Evolutionary conservation across 306 rosid genomes (phyloP).

Genomic region (Lathyrus tuberosus): DNA sequence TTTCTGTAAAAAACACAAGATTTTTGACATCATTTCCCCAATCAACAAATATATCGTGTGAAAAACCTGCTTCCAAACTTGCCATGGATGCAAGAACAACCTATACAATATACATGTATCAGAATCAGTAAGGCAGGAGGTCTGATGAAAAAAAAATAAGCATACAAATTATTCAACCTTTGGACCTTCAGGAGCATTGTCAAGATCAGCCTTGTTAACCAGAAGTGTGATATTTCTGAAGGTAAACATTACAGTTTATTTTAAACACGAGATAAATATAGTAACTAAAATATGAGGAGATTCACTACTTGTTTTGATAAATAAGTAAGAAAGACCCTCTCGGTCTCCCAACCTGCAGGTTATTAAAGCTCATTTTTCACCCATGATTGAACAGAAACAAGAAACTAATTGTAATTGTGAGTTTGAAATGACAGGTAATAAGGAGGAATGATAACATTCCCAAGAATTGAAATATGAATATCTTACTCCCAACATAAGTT

Average conservation of each 20-base stretch:
- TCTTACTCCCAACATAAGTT: slow-evolving; percentile 18
- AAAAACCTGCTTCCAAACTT: slow-evolving; percentile 97
- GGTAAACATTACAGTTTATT: slow-evolving; percentile 42
- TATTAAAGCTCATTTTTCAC: slow-evolving; percentile 10
- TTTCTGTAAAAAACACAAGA: slow-evolving; percentile 89
- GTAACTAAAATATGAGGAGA: slow-evolving; percentile 21
- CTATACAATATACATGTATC: slow-evolving; percentile 48
- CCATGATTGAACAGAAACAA: slow-evolving; percentile 26
- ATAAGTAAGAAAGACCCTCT: neutral
- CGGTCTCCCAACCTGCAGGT: slow-evolving; percentile 5
- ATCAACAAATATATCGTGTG: slow-evolving; percentile 93
- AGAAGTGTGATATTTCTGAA: slow-evolving; percentile 74
- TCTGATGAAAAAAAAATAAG: slow-evolving; percentile 31
- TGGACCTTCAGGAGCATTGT: slow-evolving; percentile 91
- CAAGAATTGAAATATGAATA: neutral
- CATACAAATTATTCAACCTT: slow-evolving; percentile 59
- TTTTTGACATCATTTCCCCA: slow-evolving; percentile 83
- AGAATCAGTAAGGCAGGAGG: slow-evolving; percentile 15
- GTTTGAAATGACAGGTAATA: neutral
- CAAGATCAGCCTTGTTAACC: slow-evolving; percentile 82
- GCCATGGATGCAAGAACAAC: slow-evolving; percentile 98
- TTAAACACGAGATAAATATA: slow-evolving; percentile 35
- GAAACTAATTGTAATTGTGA: slow-evolving; percentile 15
- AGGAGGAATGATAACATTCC: neutral
- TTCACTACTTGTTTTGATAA: slow-evolving; percentile 8